Evolutionary conservation across 805 yeast genomes (phyloP).

Genomic region (Deakozyma indianensis): DNA sequence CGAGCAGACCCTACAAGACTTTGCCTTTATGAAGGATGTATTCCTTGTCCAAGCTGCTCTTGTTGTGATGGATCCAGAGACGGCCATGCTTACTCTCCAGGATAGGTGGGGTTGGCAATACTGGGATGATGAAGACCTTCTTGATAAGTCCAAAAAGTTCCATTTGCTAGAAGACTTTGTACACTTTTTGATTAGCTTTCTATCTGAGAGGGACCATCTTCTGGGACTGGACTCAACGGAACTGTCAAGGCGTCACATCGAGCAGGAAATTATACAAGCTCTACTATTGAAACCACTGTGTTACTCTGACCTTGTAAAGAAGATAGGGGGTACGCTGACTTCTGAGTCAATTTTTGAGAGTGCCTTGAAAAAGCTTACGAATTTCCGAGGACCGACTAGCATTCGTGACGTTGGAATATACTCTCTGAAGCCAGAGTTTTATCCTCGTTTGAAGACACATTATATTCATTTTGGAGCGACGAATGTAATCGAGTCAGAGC

Average conservation of each 20-base stretch:
- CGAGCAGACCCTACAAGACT: constrained; percentile 65
- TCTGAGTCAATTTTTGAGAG: constrained; percentile 63
- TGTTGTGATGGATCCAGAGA: constrained; percentile 40
- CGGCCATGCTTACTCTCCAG: constrained; percentile 41
- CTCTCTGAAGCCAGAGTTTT: constrained; percentile 43
- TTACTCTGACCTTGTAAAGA: constrained; percentile 53
- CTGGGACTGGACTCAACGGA: constrained; percentile 32
- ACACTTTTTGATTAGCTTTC: constrained; percentile 46
- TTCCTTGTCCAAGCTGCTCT: constrained; percentile 51
- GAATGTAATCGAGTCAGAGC: constrained; percentile 72
- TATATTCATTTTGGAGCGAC: constrained; percentile 67
- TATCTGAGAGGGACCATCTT: constrained; percentile 54
- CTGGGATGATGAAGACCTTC: constrained; percentile 36
- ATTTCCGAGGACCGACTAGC: constrained; percentile 46
- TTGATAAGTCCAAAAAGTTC: constrained; percentile 27
- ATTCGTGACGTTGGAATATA: constrained; percentile 48
- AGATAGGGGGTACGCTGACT: constrained; percentile 62
- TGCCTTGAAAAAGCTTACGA: constrained; percentile 41
- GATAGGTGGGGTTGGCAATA: constrained; percentile 54
- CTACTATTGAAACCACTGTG: constrained; percentile 63
- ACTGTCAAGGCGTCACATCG: constrained; percentile 36
- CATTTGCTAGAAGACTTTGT: constrained; percentile 72
- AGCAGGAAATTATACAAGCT: constrained; percentile 64
- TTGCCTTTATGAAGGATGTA: constrained; percentile 68
- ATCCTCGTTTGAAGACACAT: constrained; percentile 58